Percentiles rank a stretch among this genome's conserved stretches.
These are phyloP conservation scores for Rusavskia elegans DNA, from an alignment of 495 filamentous ascomycete genomes.

Conservation along the genomic window DNA sequence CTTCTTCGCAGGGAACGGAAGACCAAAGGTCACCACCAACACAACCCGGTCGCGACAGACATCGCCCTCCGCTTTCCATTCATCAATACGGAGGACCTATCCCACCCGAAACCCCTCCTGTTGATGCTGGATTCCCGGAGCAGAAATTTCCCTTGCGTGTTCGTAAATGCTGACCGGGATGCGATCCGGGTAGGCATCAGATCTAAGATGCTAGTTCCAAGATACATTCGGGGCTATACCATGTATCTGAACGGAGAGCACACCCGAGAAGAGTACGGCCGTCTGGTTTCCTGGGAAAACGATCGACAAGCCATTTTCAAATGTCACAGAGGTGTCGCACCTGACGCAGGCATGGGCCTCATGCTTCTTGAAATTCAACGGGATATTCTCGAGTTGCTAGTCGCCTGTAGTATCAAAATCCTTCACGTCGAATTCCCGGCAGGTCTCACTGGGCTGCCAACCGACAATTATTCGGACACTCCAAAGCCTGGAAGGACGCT, in stretches of 20 bases:
- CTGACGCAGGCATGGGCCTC: constrained; percentile 26
- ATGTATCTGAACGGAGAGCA: constrained; percentile 26
- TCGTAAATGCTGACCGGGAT: constrained; percentile 21
- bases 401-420: constrained; percentile 21
- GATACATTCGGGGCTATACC: constrained; percentile 22
- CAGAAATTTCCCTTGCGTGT: constrained; percentile 25
- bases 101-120: constrained; percentile 23
- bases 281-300: constrained; percentile 24
- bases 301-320: constrained; percentile 20
- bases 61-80: constrained; percentile 31
- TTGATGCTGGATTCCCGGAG: constrained; percentile 34
- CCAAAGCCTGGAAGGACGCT: background rate
- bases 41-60: constrained; percentile 11
- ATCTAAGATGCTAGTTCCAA: constrained; percentile 15
- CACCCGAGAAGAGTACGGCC: constrained; percentile 25
- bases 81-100: constrained; percentile 42
- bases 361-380: constrained; percentile 31
- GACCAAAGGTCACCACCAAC: constrained; percentile 5
- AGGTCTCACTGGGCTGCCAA: background rate
- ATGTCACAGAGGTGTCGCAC: constrained; percentile 13
- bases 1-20: constrained; percentile 18
- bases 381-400: constrained; percentile 26
- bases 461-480: constrained; percentile 12
- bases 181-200: constrained; percentile 15
- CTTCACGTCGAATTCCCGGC: constrained; percentile 23